Percentiles rank a stretch among this genome's conserved stretches.
phyloP scores from a whole-genome alignment of 2,329 filamentous ascomycete species.

The Diaporthe velutina region DNA sequence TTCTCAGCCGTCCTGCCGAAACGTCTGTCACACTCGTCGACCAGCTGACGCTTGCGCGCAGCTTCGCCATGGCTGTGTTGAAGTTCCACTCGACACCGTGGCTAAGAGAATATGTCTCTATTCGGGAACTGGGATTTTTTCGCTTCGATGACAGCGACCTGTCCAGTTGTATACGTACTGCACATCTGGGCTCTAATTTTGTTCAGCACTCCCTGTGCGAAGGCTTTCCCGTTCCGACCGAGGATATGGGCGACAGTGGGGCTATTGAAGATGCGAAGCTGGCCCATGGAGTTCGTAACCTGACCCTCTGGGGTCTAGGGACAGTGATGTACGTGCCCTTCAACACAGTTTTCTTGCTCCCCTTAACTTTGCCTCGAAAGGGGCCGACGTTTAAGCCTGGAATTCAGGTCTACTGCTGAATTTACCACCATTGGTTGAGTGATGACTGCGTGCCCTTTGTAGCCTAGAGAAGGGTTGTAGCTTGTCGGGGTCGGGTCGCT shows the following conservation, averaged over 20 bases:
- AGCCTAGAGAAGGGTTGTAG: too few species aligned
- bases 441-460: too few species aligned
- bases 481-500: not conserved
- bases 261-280: conserved; percentile 40
- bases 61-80: conserved; percentile 31
- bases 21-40: conserved; percentile 12
- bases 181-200: conserved; percentile 40
- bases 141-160: conserved; percentile 26
- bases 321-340: conserved; percentile 3
- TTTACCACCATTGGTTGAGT: not conserved
- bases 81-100: conserved; percentile 41
- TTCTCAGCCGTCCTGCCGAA: conserved; percentile 19
- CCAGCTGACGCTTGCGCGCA: conserved; percentile 32
- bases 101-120: conserved; percentile 33
- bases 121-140: conserved; percentile 41
- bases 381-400: not conserved
- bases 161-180: conserved; percentile 38
- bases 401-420: not conserved
- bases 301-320: conserved; percentile 38
- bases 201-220: not conserved
- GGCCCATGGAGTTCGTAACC: conserved; percentile 37
- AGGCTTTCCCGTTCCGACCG: not conserved
- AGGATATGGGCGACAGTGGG: conserved; percentile 23
- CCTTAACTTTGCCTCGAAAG: not conserved
- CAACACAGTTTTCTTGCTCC: not conserved